These are phyloP conservation scores for Solanum pinnatisectum DNA, from an alignment of 257 asterid species.

Conservation along the genomic window DNA sequence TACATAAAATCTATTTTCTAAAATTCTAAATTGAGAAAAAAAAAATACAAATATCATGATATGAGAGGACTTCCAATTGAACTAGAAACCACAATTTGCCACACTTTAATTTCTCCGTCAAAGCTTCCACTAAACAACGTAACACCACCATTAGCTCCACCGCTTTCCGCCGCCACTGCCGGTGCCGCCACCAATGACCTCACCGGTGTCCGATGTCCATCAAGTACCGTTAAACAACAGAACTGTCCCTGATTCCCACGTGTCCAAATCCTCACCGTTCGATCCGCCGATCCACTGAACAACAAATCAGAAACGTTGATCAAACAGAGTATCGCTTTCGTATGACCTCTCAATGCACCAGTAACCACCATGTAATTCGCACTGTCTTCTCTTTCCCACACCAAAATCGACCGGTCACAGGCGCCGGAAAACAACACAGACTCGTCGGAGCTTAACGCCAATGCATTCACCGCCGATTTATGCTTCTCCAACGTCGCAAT, in stretches of 20 bases:
- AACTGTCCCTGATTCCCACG: conserved; percentile 42
- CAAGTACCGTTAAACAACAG: conserved; percentile 60
- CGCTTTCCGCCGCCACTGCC: conserved; percentile 1
- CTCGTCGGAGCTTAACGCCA: conserved; percentile 48
- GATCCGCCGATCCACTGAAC: conserved; percentile 80
- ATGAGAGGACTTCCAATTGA: not conserved
- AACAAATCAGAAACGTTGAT: conserved; percentile 42
- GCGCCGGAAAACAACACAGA: conserved; percentile 77
- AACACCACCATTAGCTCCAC: conserved; percentile 20
- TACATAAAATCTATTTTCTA: not conserved
- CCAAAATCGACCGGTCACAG: conserved; percentile 73
- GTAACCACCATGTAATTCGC: conserved; percentile 68
- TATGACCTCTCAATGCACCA: conserved; percentile 80
- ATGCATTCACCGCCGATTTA: conserved; percentile 72
- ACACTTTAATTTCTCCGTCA: conserved; percentile 74
- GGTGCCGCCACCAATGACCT: conserved; percentile 45
- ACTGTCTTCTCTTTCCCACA: conserved; percentile 88
- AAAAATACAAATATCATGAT: not conserved
- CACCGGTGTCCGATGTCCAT: conserved; percentile 70
- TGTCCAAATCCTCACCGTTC: conserved; percentile 81
- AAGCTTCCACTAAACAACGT: conserved; percentile 81
- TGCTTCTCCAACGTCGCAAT: conserved; percentile 66
- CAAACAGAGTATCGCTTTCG: conserved; percentile 57
- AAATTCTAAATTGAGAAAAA: not conserved
- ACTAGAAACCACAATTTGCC: conserved; percentile 38